Base-by-base conservation (phyloP, 495 filamentous ascomycete genomes). In the Cudoniella acicularis region DNA sequence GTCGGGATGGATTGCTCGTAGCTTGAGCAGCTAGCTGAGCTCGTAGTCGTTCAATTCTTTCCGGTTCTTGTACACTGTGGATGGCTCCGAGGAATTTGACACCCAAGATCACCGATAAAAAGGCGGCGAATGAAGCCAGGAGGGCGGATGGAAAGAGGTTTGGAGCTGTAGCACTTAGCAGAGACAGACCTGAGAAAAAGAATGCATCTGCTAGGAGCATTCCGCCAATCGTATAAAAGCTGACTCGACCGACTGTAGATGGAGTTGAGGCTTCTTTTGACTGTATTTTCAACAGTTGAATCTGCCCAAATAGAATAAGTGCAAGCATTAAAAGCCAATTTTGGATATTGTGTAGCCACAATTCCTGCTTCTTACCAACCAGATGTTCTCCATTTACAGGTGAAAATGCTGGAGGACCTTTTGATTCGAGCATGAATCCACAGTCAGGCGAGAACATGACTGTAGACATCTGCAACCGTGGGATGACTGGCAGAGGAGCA, bases 391-490 rank as follows among this genome's bases (percentile, higher is more conserved):
- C 79, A 45, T 92, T 83, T 18, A 74, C 76, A 2, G 83, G 82
- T 8, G 84, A 70, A 61, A 80, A 91, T 17, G 86, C 79, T 3
- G 91, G 90, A 2, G 89, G 83, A 0, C 90, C 89, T 70, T 94
- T 92, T 3, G 88, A 90, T 67, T 94, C 87, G n/a, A 98, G 81
- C 30, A 95, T 84, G 65, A 91, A 93, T 9, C 87, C 90, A 69
- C 94, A 98, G 68, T 96, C 93, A 17, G 94, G 94, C 18, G 93
- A 97, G 72, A 92, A 98, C 16, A 94, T 79, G 0, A 95, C 79
- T 48, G 90, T 85, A 10, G 90, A 94, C 82, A 96, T 90, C 52
- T 81, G 78, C 26, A 97, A 81, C 3, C 78, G 75, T 16, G 94
- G 91, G 23, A 84, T 77, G 9, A 71, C 64, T 13, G 84, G 83